phyloP scores from a whole-genome alignment of 2,329 filamentous ascomycete species.

The Exophiala bonariae region DNA sequence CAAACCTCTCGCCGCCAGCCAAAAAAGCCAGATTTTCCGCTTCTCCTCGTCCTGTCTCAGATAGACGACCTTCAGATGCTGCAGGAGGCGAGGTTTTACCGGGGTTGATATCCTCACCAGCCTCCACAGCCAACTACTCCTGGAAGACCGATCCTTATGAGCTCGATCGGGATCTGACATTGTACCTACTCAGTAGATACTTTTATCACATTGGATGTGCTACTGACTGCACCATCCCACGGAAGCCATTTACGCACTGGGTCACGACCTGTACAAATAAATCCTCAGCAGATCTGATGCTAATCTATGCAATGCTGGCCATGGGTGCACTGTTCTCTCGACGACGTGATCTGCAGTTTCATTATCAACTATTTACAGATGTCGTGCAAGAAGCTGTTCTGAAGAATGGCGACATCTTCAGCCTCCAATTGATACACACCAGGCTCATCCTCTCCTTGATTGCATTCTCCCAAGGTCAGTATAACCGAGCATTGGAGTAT shows the following conservation, averaged over 20 bases:
- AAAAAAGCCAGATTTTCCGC: conserved; percentile 25
- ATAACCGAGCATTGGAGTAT: conserved; percentile 63
- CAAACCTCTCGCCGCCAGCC: conserved; percentile 31
- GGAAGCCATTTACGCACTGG: conserved; percentile 56
- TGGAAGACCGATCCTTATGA: conserved; percentile 57
- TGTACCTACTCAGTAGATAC: conserved; percentile 56
- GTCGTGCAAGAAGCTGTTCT: conserved; percentile 61
- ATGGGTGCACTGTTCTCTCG: conserved; percentile 57
- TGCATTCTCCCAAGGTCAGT: conserved; percentile 62
- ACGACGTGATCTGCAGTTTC: conserved; percentile 40
- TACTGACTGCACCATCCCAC: conserved; percentile 58
- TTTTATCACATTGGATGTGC: conserved; percentile 58
- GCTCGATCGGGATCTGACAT: conserved; percentile 49
- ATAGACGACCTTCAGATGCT: conserved; percentile 4
- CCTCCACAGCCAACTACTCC: conserved; percentile 27
- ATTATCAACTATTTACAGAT: conserved; percentile 51
- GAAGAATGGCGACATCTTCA: conserved; percentile 52
- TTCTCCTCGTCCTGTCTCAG: conserved; percentile 18
- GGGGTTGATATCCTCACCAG: conserved; percentile 6
- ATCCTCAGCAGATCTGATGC: conserved; percentile 56
- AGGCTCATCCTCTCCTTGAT: conserved; percentile 68
- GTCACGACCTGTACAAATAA: conserved; percentile 49
- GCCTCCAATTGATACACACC: conserved; percentile 66
- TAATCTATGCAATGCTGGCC: conserved; percentile 61
- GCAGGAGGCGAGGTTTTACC: conserved; percentile 2